Evolutionary conservation across 2,329 filamentous ascomycete genomes (phyloP), one percentile per base, ranked within the genome.

Genomic region (Nigrospora osmanthi): DNA sequence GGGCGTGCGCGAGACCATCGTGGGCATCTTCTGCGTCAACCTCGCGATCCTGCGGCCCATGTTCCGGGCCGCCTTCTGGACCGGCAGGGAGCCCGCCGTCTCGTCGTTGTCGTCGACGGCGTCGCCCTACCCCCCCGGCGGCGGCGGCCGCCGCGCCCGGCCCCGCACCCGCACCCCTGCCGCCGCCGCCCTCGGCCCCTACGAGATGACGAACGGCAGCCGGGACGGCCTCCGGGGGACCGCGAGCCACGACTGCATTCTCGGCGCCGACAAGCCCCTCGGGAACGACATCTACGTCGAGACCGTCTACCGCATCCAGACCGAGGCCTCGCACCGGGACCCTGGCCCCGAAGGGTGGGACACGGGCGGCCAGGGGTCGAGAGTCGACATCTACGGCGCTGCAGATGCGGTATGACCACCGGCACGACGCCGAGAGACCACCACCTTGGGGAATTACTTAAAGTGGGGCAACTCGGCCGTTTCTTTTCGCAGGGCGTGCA

Each of bases 1-100:
- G 64, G 63, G 62, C 14, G 54, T 63, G 1, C 53, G 64, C 38
- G 64, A 67, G 43, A 64, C 61, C 2, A 52, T 62, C 30, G 58
- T 63, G 13, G 61, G 58, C 14, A 59, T 64, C 17, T 45, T 64
- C 15, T 57, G 61, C 3, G 60, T 65, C 38, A 64, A 65, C 43
- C 49, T 58, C 0, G 62, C 61, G 9, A 60, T 65, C 17, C 49
- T 65, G 6, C 52, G 56, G 10, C 62, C 61, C 1, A 43, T 64
- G 31, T 53, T 58, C 44, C 53, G 39, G 32, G 43, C 39, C 19
- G 48, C 52, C 2, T 64, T 65, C 50, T 65, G 61, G 59, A 28
- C 6, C 23, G 6, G 23, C 5, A 4, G 10, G 23, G 2, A 6
- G 23, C 23, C 23, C 23, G 23, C 9, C 23, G 4, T 7, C 6